Base-by-base conservation (phyloP, 176 grass and related monocot genomes). In the Aegilops umbellulata region DNA sequence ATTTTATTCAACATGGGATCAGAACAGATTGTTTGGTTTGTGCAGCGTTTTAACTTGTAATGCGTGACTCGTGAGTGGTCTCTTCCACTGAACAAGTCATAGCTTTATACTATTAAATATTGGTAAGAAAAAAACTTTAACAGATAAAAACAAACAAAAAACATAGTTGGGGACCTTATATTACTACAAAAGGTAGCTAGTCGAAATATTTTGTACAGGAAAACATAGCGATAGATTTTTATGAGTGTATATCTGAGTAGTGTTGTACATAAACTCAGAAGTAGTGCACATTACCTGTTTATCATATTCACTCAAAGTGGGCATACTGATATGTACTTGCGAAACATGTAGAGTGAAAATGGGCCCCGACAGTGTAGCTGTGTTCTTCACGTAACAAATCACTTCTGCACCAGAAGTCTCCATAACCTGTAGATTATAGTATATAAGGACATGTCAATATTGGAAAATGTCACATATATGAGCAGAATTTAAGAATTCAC, bases 291-390 rank as follows among this genome's bases (percentile, higher is more conserved):
- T 84, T 92, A 98, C 97, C 80, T 98, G 69, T 65, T 98, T 98
- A 86, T 98, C 97, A 36, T 78, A 86, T 88, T 91, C 90, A 75
- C 84, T 93, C 44, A 98, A 91, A 81, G 97, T 98, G 32, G 97
- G 94, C 84, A 98, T 87, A 86, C 85, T 90, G 84, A 98, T 89
- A 85, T 83, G 76, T 60, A 92, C 90, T 94, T 96, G 88, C 35
- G 90, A 92, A 72, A 53, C 90, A 86, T 98, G 97, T 64, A 98
- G 55, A 65, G 90, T 95, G 66, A 98, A 98, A 57, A 98, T 89
- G 46, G 86, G 86, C 34, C 97, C 97, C 3, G 86, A 49, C 87
- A 98, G 92, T 74, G 84, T 94, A 65, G 97, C 90, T 32, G 91
- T 88, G 55, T 98, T 98, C 83, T 94, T 98, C 34, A 94, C 88